Conservation (phyloP, 2,329 filamentous ascomycete species). For the Trichoderma sp. region DNA sequence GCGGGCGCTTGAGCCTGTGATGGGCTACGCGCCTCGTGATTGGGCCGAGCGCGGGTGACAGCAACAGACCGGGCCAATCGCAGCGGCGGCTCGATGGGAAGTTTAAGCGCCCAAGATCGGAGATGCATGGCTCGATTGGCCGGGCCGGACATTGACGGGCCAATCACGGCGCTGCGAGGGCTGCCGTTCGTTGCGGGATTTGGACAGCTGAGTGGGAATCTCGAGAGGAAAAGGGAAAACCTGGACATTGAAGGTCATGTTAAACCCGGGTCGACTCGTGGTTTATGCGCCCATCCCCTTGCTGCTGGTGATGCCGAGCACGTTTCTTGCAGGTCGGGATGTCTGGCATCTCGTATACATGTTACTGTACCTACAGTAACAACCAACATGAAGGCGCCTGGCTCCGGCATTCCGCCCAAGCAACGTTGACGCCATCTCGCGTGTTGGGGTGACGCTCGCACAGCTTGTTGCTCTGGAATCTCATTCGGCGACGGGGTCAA, state of each 20-base stretch:
- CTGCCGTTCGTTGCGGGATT: neutral
- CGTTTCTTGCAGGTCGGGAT: neutral
- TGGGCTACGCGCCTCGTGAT: neutral
- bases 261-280: neutral
- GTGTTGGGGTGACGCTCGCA: neutral
- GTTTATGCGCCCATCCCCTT: neutral
- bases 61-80: conserved; percentile 28
- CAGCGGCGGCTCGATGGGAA: conserved; percentile 11
- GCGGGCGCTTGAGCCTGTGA: conserved; percentile 15
- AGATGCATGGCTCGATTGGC: conserved; percentile 30
- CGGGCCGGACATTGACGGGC: conserved; percentile 23
- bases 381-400: neutral
- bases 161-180: conserved; percentile 26
- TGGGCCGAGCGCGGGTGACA: conserved; percentile 16
- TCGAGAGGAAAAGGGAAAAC: neutral
- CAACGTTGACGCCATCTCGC: neutral
- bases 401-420: conserved; percentile 3
- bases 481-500: neutral
- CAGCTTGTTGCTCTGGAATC: neutral
- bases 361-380: neutral
- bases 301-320: neutral
- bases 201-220: neutral
- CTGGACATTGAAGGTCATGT: neutral
- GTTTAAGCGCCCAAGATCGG: conserved; percentile 35
- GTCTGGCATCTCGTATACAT: neutral